Conservation (phyloP, 305 asterid species). For the Fraxinus sp. region DNA sequence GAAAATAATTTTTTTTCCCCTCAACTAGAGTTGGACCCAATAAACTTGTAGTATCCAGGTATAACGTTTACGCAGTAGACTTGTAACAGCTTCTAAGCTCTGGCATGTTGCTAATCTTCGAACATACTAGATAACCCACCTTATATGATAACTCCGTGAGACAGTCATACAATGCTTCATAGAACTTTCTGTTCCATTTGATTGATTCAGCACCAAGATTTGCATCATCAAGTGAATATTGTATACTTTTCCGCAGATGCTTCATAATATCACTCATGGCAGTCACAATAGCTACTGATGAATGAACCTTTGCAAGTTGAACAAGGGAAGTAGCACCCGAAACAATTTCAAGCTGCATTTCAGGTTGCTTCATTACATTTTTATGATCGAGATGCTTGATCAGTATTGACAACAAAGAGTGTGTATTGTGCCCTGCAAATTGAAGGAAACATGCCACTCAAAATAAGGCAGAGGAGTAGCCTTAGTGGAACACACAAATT, state of each 20-base stretch:
- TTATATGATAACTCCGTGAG: conserved; percentile 78
- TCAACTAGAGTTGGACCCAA: not conserved
- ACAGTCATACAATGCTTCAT: conserved; percentile 81
- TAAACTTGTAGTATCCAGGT: not conserved
- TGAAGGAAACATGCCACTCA: conserved; percentile 13
- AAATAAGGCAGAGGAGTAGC: conserved; percentile 7
- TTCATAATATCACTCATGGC: conserved; percentile 86
- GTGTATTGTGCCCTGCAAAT: conserved; percentile 72
- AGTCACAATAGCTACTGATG: conserved; percentile 78
- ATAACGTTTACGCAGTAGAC: not conserved
- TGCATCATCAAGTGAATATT: conserved; percentile 70
- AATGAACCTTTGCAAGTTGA: conserved; percentile 61
- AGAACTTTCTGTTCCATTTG: conserved; percentile 71
- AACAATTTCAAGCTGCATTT: conserved; percentile 91
- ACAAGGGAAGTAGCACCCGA: conserved; percentile 69
- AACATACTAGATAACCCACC: conserved; percentile 42
- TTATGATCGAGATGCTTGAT: conserved; percentile 97
- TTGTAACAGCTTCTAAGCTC: not conserved
- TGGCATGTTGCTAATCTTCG: not conserved
- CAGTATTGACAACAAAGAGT: conserved; percentile 75
- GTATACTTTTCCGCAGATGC: conserved; percentile 89
- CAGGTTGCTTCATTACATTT: conserved; percentile 80
- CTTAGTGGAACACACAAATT: not conserved
- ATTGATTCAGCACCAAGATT: conserved; percentile 67
- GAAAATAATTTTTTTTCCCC: not conserved